A percentile compares a stretch with the other conserved stretches of the same genome.
Evolutionary conservation across 1,139 yeast species (phyloP).

Genomic region (Waltiozyma sp.): DNA sequence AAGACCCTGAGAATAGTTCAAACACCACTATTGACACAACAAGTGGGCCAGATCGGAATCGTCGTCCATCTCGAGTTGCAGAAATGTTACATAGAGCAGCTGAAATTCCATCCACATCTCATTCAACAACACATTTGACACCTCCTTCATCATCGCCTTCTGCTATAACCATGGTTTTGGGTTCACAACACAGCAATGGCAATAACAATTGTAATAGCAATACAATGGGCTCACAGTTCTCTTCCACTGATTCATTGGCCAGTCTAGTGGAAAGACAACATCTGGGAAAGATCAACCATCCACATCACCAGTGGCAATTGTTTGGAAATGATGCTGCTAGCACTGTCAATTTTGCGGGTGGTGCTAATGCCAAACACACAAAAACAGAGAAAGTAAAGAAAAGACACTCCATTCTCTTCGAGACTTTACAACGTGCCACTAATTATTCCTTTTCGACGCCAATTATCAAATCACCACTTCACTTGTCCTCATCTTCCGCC

Average conservation of each 20-base stretch:
- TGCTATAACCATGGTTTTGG: neutral
- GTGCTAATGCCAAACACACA: constrained; percentile 1
- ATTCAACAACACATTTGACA: neutral
- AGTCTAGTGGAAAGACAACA: constrained; percentile 27
- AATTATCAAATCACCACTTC: constrained; percentile 9
- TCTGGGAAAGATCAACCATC: constrained; percentile 27
- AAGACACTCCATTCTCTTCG: neutral
- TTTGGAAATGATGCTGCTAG: constrained; percentile 3
- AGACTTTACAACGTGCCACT: constrained; percentile 1
- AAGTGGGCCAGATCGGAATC: too few relatives aligned
- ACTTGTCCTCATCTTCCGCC: constrained; percentile 1
- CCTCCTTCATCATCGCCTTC: neutral
- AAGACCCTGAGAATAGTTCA: too few relatives aligned
- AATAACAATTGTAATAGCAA: too few relatives aligned
- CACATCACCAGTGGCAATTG: constrained; percentile 26
- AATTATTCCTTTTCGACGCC: constrained; percentile 6
- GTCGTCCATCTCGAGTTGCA: too few relatives aligned
- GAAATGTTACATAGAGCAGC: too few relatives aligned
- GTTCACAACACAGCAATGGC: constrained; percentile 8
- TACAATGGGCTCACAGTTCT: constrained; percentile 4
- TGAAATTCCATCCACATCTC: constrained; percentile 14
- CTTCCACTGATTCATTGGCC: constrained; percentile 29
- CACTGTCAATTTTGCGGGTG: neutral
- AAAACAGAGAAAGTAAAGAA: constrained; percentile 6
- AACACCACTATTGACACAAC: too few relatives aligned